phyloP scores from a whole-genome alignment of 179 eudicot genomes.

The Camellia oleifera region DNA sequence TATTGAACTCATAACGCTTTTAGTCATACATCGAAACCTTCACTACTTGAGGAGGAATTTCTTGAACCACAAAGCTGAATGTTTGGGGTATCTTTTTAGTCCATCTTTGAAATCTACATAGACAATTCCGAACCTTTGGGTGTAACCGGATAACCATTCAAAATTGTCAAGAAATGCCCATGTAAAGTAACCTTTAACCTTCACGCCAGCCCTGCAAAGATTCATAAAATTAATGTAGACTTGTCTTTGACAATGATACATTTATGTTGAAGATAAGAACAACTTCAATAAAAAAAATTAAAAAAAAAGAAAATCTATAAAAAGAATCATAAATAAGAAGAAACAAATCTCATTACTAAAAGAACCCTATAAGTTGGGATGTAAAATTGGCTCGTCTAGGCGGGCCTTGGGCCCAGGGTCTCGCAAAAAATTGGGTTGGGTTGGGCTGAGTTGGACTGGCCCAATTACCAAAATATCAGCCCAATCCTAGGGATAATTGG shows the following conservation, averaged over 20 bases:
- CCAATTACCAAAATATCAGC: too few species aligned
- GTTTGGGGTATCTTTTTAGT: constrained; percentile 20
- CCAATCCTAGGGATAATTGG: too few species aligned
- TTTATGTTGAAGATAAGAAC: not conserved
- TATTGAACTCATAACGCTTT: not conserved
- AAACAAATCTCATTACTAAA: too few species aligned
- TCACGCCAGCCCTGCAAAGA: constrained; percentile 23
- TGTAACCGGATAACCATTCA: constrained; percentile 35
- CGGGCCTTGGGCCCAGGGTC: too few species aligned
- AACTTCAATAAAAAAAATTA: not conserved
- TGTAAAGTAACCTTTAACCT: constrained; percentile 27
- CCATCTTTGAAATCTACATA: constrained; percentile 27
- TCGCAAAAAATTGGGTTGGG: too few species aligned
- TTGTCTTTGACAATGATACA: too few species aligned
- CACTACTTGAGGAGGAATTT: constrained; percentile 20
- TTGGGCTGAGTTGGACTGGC: too few species aligned
- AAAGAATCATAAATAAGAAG: too few species aligned
- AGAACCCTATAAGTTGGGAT: too few species aligned
- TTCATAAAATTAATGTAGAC: not conserved
- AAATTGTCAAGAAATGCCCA: constrained; percentile 36
- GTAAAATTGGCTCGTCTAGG: too few species aligned
- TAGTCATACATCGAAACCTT: too few species aligned
- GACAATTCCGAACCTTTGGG: constrained; percentile 24
- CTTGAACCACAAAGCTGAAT: constrained; percentile 20
- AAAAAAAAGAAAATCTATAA: not conserved